Evolutionary conservation across 371 early-diverging fungal species (phyloP), one percentile per base, ranked within the genome.

Genomic region (Smittium culicis): DNA sequence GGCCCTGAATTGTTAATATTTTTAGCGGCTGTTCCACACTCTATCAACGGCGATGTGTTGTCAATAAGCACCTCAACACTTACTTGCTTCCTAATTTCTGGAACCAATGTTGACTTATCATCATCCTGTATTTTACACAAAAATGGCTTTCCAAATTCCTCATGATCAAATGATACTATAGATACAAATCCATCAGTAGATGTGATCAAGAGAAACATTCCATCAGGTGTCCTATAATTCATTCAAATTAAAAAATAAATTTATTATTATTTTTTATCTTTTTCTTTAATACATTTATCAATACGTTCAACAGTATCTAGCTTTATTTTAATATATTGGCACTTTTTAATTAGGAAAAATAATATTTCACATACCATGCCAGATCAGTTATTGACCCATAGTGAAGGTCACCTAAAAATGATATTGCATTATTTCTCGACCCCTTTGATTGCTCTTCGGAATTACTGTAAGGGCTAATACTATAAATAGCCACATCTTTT

Each of bases 181-280:
- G 91, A 88, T 67, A 89, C 90, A 73, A 88, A 96, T 0, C 96
- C 96, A 72, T 96, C 96, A 1, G 87, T 83, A 0, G 92, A 91
- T 0, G 91, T 78, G 65, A 92, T 74, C 66, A 92, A 75, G 45
- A 93, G 71, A 1, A 81, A 81, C 17, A 78, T 77, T 11, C 92
- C 93, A 75, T 91, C 88, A 56, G 74, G 71, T 1, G 90, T 87
- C 88, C 66, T 66, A 34, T 5, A 58, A 34, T 11, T 45, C n/a
- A n/a, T n/a, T n/a, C n/a, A n/a, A n/a, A n/a, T n/a, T n/a, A n/a
- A n/a, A n/a, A n/a, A n/a, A n/a, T n/a, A n/a, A n/a, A n/a, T n/a
- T n/a, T n/a, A n/a, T n/a, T n/a, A n/a, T n/a, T n/a, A n/a, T n/a
- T n/a, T n/a, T n/a, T n/a, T n/a, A n/a, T n/a, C n/a, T n/a, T n/a